These are phyloP conservation scores for Ophiostoma populinum DNA, from an alignment of 2,329 filamentous ascomycete genomes.

Conservation along the genomic window DNA sequence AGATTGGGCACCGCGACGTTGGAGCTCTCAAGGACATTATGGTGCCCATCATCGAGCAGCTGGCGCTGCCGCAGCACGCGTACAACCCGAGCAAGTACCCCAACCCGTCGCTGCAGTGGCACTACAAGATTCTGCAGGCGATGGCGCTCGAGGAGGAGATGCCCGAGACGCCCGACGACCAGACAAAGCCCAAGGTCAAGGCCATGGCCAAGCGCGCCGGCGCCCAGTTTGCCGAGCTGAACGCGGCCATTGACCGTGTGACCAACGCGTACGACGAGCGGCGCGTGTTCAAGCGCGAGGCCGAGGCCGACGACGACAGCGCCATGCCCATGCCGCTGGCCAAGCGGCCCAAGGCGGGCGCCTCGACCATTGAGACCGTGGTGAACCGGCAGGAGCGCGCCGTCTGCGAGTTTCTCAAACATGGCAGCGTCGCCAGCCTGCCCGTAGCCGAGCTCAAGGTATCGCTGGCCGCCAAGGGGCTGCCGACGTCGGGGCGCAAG, in stretches of 20 bases:
- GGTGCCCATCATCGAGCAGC: slow-evolving; percentile 64
- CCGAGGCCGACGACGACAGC: slow-evolving; percentile 25
- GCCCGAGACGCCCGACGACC: slow-evolving; percentile 55
- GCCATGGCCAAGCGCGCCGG: slow-evolving; percentile 84
- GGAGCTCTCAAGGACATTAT: slow-evolving; percentile 75
- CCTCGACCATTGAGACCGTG: no score
- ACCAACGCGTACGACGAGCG: slow-evolving; percentile 20
- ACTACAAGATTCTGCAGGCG: slow-evolving; percentile 85
- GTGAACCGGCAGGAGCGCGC: slow-evolving; percentile 9
- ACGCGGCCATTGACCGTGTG: slow-evolving; percentile 45
- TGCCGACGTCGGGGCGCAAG: slow-evolving; percentile 34
- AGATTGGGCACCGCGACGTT: no score
- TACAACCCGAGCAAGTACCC: slow-evolving; percentile 82
- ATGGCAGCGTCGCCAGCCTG: slow-evolving; percentile 30
- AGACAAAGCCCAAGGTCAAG: slow-evolving; percentile 66
- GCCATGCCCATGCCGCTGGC: slow-evolving; percentile 20
- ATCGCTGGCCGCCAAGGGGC: slow-evolving; percentile 27
- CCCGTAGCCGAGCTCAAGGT: slow-evolving; percentile 36
- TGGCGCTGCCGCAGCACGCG: slow-evolving; percentile 70
- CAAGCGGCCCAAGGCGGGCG: slow-evolving; percentile 35
- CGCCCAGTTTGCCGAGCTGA: slow-evolving; percentile 62
- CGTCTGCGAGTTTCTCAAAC: background rate
- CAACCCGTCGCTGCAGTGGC: slow-evolving; percentile 88
- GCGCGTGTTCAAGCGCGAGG: slow-evolving; percentile 33
- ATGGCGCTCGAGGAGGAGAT: slow-evolving; percentile 84